A percentile compares a stretch with the other conserved stretches of the same genome.
phyloP scores from a whole-genome alignment of 352 stramenopile genomes.

The Pythium dissotocum region DNA sequence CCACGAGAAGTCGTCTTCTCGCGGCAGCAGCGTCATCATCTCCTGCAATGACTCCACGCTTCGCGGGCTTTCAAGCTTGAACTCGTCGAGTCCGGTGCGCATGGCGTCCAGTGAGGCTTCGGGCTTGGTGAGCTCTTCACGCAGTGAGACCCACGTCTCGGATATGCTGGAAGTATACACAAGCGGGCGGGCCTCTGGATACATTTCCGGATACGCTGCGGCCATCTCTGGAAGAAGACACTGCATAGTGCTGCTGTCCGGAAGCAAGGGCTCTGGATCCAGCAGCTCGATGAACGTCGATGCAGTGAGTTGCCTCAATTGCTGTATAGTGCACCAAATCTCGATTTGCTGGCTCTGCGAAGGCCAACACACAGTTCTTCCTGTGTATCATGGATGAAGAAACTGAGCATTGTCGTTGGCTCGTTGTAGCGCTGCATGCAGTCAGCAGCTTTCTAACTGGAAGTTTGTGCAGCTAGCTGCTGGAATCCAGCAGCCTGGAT shows the following conservation, averaged over 20 bases:
- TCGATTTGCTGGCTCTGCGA: no score
- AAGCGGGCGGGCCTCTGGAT: not conserved
- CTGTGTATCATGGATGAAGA: no score
- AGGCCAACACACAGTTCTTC: no score
- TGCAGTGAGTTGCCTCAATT: no score
- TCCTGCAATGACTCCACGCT: not conserved
- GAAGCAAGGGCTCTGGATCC: conserved; percentile 8
- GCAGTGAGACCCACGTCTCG: not conserved
- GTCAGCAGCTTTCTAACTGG: no score
- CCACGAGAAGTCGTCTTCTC: conserved; percentile 24
- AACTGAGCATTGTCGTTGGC: no score
- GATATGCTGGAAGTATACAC: not conserved
- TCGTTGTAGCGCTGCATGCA: no score
- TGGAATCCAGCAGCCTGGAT: no score
- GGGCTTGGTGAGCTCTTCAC: not conserved
- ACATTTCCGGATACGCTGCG: no score
- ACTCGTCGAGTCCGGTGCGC: conserved; percentile 7
- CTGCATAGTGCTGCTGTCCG: not conserved
- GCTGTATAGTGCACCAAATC: no score
- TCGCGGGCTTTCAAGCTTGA: not conserved
- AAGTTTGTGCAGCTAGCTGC: no score
- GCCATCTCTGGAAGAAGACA: no score
- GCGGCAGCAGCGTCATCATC: not conserved
- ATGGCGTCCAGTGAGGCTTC: conserved; percentile 4
- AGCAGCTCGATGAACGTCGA: conserved; percentile 20